Evolutionary conservation across 208 protist genomes (phyloP).

Genomic region (Histomonas meleagridis): DNA sequence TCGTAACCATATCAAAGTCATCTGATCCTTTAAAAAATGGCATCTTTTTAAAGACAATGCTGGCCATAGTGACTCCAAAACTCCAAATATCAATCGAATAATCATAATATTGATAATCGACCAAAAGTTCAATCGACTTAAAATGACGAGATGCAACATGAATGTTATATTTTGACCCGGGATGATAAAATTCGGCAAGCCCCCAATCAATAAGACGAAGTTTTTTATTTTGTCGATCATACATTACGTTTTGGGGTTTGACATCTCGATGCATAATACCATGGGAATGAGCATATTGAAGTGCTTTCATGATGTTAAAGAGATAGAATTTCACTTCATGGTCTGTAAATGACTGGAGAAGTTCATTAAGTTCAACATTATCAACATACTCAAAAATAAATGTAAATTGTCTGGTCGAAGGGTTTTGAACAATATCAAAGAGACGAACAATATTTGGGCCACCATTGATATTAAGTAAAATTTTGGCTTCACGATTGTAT

Average conservation of each 20-base stretch:
- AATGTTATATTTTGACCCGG: conserved; percentile 42
- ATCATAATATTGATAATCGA: conserved; percentile 42
- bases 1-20: conserved; percentile 30
- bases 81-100: conserved; percentile 48
- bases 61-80: conserved; percentile 39
- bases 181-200: conserved; percentile 46
- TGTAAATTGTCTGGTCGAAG: neutral
- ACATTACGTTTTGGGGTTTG: conserved; percentile 8
- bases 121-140: conserved; percentile 40
- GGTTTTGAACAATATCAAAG: neutral
- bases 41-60: conserved; percentile 44
- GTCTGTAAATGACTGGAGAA: neutral
- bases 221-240: neutral
- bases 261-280: conserved; percentile 35
- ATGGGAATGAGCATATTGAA: neutral
- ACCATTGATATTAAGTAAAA: neutral
- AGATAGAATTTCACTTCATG: neutral
- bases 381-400: conserved; percentile 27
- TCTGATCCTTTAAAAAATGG: conserved; percentile 44
- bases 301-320: neutral
- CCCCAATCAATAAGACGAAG: conserved; percentile 44
- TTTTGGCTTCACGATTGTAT: conserved; percentile 33
- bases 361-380: neutral
- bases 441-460: conserved; percentile 15
- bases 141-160: conserved; percentile 44